Evolutionary conservation across 2,329 filamentous ascomycete species (phyloP), one percentile per base, ranked within the genome.

Genomic region (Rhinocladiella similis): DNA sequence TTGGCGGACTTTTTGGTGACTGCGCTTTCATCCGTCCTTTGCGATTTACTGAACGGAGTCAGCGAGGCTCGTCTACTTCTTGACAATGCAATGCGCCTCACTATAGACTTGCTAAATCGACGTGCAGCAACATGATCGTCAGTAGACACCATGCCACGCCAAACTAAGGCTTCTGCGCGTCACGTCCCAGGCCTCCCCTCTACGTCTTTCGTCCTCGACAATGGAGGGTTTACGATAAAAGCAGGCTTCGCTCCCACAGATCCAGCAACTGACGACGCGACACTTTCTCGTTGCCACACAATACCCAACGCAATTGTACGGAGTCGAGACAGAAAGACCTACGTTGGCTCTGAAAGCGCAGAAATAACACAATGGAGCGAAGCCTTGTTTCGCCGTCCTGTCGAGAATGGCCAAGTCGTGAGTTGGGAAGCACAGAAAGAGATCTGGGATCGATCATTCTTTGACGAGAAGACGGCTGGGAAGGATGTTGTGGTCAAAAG

Each of bases 341-440:
- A 94, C 67, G 83, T 96, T 58, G 92, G 84, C 13, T 85, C 89
- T 0, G 88, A 96, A 64, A 77, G 97, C 1, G 83, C 86, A 7
- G 81, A 84, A 56, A 95, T 93, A 72, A 86, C 82, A 62, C 93
- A 99, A 69, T 96, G 91, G 76, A 91, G 91, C 63, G 93, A 97
- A 71, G 84, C 95, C 18, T 82, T 84, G 7, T 96, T 97, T 67
- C 84, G 93, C 1, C 81, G 93, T 0, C 94, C 94, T 0, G 89
- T 97, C 1, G 94, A 99, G 73, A 95, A 92, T 73, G 94, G 94
- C 6, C 97, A 90, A 69, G 80, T 97, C 48, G 92, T 97, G 59
- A 97, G 93, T 69, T 99, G 94, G 94, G 94, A 99, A 73, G 87
- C 89, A 0, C 85, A 99, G 76, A 93, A 90, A 73, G 92, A 94